phyloP scores from a whole-genome alignment of 1,284 basidiomycete genomes.

The Xanthoconium separans region DNA sequence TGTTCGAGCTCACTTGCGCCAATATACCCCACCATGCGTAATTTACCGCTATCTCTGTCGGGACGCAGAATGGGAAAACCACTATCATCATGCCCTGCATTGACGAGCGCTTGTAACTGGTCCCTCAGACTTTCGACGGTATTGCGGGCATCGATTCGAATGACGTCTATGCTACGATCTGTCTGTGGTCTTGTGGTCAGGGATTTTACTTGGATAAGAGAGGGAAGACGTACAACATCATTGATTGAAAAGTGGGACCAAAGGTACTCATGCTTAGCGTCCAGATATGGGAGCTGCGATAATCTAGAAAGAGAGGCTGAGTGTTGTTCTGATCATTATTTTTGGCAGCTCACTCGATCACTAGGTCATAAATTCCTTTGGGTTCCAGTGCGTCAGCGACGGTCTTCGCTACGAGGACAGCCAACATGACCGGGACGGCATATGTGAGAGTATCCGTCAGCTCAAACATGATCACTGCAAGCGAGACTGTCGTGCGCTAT shows the following conservation, averaged over 20 bases:
- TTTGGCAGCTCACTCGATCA: constrained; percentile 71
- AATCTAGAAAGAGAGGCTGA: constrained; percentile 37
- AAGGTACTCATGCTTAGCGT: constrained; percentile 84
- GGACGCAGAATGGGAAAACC: constrained; percentile 83
- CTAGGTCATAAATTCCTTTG: constrained; percentile 91
- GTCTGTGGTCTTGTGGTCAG: constrained; percentile 41
- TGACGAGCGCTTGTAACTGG: constrained; percentile 60
- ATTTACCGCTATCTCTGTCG: constrained; percentile 43
- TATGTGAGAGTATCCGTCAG: constrained; percentile 94
- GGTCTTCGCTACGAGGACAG: constrained; percentile 90
- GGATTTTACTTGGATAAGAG: background rate
- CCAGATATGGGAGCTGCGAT: constrained; percentile 86
- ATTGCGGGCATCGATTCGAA: constrained; percentile 66
- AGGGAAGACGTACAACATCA: constrained; percentile 62
- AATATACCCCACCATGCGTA: constrained; percentile 88
- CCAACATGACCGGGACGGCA: constrained; percentile 92
- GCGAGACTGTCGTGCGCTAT: constrained; percentile 83
- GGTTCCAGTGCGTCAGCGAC: constrained; percentile 90
- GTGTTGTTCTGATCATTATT: background rate
- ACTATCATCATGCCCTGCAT: constrained; percentile 70
- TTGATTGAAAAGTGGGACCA: constrained; percentile 78
- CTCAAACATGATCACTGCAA: constrained; percentile 99
- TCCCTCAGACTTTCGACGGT: constrained; percentile 71
- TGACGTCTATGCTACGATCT: constrained; percentile 62
- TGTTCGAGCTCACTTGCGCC: constrained; percentile 93